Percentiles rank a stretch among this genome's conserved stretches.
Evolutionary conservation across 2,329 filamentous ascomycete genomes (phyloP).

Genomic region (Neofusicoccum cordaticola): DNA sequence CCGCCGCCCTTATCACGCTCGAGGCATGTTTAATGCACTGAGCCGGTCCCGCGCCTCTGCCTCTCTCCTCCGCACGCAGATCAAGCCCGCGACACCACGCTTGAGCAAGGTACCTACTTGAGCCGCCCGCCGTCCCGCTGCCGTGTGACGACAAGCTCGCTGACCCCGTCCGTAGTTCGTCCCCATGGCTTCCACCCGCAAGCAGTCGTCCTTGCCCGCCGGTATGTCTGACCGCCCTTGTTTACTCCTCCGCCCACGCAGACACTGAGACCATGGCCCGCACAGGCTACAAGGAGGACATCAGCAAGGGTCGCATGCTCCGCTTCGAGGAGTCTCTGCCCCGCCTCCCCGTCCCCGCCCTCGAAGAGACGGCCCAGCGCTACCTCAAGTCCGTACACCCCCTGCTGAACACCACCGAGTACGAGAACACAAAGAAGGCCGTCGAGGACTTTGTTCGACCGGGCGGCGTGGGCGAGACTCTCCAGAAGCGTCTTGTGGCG

Average conservation of each 20-base stretch:
- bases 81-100: constrained; percentile 26
- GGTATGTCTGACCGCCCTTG: constrained; percentile 33
- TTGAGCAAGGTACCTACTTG: constrained; percentile 27
- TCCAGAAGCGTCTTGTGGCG: constrained; percentile 84
- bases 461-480: constrained; percentile 75
- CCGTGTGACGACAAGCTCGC: background rate
- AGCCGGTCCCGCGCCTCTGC: constrained; percentile 37
- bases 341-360: constrained; percentile 72
- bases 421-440: constrained; percentile 71
- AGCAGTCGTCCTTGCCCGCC: constrained; percentile 46
- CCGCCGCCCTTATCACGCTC: constrained; percentile 20
- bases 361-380: constrained; percentile 76
- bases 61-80: constrained; percentile 34
- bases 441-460: constrained; percentile 86
- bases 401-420: constrained; percentile 66
- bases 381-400: constrained; percentile 80
- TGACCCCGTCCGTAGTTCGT: constrained; percentile 25
- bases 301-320: constrained; percentile 75
- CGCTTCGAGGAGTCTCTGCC: constrained; percentile 85
- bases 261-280: constrained; percentile 2
- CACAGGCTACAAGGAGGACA: constrained; percentile 75
- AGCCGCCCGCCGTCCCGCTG: background rate
- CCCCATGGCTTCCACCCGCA: constrained; percentile 35
- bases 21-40: constrained; percentile 40
- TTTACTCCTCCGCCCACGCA: constrained; percentile 21